Evolutionary conservation across 306 rosid species (phyloP).

Genomic region (Lathyrus sativus): DNA sequence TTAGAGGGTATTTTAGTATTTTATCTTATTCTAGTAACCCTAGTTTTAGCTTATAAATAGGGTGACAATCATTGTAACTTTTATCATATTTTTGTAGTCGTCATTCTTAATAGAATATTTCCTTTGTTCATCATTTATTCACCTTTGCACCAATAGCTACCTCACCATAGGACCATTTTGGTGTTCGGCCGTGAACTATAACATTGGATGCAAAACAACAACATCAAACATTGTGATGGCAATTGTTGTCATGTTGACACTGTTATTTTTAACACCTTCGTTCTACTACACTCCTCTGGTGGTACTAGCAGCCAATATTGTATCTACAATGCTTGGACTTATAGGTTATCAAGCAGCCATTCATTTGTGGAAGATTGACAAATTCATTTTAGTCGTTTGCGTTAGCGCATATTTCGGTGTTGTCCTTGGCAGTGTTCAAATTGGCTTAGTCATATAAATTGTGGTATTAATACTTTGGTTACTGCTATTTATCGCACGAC

Average conservation of each 20-base stretch:
- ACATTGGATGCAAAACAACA: conserved; percentile 96
- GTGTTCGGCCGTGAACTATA: conserved; percentile 89
- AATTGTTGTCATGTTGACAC: conserved; percentile 81
- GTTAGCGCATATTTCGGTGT: conserved; percentile 79
- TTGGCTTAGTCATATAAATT: too few species aligned
- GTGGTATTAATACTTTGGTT: too few species aligned
- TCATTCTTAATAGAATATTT: too few species aligned
- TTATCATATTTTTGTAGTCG: too few species aligned
- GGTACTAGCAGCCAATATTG: conserved; percentile 80
- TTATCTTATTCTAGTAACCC: too few species aligned
- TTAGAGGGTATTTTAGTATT: too few species aligned
- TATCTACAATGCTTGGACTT: conserved; percentile 94
- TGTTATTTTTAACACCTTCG: conserved; percentile 81
- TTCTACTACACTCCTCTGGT: conserved; percentile 96
- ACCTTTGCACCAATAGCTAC: too few species aligned
- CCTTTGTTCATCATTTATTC: too few species aligned
- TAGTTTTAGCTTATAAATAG: too few species aligned
- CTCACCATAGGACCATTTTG: conserved; percentile 99
- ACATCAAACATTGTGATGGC: conserved; percentile 92
- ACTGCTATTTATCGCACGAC: too few species aligned
- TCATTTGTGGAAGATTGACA: conserved; percentile 89
- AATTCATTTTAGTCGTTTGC: conserved; percentile 83
- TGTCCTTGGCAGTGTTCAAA: too few species aligned
- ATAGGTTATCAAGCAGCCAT: conserved; percentile 85
- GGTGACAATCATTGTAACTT: too few species aligned